phyloP scores from a whole-genome alignment of 192 early-diverging fungal genomes.

The Rhizophagus prolifer region DNA sequence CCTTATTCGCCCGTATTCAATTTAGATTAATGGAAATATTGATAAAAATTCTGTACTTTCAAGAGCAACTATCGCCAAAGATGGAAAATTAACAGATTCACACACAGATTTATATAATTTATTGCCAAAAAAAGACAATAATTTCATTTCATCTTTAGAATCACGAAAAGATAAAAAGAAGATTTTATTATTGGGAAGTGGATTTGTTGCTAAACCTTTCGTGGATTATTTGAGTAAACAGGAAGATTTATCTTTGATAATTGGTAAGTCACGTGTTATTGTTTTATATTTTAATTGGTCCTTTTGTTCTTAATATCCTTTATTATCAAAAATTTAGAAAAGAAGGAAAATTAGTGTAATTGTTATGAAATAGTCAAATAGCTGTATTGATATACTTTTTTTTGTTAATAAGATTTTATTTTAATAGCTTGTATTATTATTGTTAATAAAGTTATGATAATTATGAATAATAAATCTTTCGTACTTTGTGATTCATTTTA shows the following conservation, averaged over 20 bases:
- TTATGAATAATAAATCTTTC: too few relatives aligned
- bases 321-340: not conserved
- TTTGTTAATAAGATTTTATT: too few relatives aligned
- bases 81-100: constrained; percentile 60
- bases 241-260: constrained; percentile 59
- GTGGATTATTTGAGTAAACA: constrained; percentile 80
- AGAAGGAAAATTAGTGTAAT: not conserved
- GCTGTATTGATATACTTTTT: not conserved
- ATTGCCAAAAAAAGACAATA: constrained; percentile 32
- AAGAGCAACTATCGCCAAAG: constrained; percentile 74
- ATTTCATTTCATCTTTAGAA: not conserved
- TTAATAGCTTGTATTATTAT: too few relatives aligned
- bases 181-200: constrained; percentile 36
- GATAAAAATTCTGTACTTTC: constrained; percentile 70
- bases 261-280: constrained; percentile 49
- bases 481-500: too few relatives aligned
- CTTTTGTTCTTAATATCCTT: not conserved
- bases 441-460: too few relatives aligned
- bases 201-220: constrained; percentile 89
- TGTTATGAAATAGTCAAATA: not conserved
- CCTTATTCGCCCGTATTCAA: not conserved
- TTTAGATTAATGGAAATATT: constrained; percentile 45
- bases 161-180: constrained; percentile 36
- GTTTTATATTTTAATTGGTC: not conserved
- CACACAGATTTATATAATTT: constrained; percentile 50